Conservation (phyloP, 257 asterid genomes). For the Solanum tarapatanum region DNA sequence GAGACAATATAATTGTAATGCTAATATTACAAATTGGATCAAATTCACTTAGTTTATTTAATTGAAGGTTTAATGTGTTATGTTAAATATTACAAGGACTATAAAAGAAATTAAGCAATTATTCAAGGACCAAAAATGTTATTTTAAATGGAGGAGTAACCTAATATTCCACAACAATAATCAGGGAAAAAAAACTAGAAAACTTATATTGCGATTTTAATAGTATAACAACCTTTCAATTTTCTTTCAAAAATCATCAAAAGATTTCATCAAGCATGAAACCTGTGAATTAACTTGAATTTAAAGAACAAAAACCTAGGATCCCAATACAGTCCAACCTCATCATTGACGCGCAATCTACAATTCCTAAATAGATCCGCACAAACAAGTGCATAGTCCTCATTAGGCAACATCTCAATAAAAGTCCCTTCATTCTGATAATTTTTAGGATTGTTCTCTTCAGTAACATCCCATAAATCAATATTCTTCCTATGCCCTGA, state of each 20-base stretch:
- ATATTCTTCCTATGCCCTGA: conserved; percentile 22
- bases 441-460: conserved; percentile 14
- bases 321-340: conserved; percentile 18
- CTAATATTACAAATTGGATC: neutral
- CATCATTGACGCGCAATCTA: conserved; percentile 22
- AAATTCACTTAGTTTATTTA: neutral
- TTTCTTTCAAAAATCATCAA: neutral
- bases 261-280: neutral
- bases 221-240: neutral
- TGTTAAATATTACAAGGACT: neutral
- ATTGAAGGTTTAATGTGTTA: neutral
- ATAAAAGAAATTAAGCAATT: neutral
- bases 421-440: conserved; percentile 10
- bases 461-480: conserved; percentile 42
- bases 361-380: conserved; percentile 33
- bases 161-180: neutral
- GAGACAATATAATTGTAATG: neutral
- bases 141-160: neutral
- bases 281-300: conserved; percentile 12
- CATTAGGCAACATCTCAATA: conserved; percentile 15
- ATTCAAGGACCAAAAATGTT: neutral
- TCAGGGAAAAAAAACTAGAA: neutral
- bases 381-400: conserved; percentile 12
- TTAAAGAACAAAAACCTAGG: conserved; percentile 1
- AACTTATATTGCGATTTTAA: neutral